Evolutionary conservation across 306 rosid genomes (phyloP).

Genomic region (Fragaria iinumae): DNA sequence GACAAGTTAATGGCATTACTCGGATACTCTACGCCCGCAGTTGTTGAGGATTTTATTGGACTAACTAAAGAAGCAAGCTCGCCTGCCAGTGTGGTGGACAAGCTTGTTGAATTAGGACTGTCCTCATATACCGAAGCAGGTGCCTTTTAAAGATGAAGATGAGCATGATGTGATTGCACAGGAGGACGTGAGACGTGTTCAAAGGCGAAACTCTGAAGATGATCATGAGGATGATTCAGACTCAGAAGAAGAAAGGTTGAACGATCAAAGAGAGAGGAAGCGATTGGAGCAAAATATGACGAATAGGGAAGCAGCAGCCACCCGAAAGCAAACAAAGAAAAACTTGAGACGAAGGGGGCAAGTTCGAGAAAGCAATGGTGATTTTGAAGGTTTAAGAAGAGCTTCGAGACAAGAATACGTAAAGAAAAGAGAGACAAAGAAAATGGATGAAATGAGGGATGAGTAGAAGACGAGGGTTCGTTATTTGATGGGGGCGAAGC

Average conservation of each 20-base stretch:
- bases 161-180: slow-evolving; percentile 49
- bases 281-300: slow-evolving; percentile 65
- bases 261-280: slow-evolving; percentile 80
- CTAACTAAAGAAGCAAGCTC: not conserved
- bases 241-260: slow-evolving; percentile 73
- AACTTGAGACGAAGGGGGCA: slow-evolving; percentile 58
- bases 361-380: slow-evolving; percentile 66
- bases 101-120: not conserved
- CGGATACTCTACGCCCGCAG: not conserved
- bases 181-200: slow-evolving; percentile 31
- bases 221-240: slow-evolving; percentile 26
- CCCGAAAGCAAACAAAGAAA: slow-evolving; percentile 65
- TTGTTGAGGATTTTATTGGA: not conserved
- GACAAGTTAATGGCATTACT: not conserved
- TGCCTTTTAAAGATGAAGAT: slow-evolving; percentile 46
- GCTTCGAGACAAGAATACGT: slow-evolving; percentile 78
- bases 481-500: slow-evolving; percentile 71
- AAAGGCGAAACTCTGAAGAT: slow-evolving; percentile 36
- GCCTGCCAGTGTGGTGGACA: not conserved
- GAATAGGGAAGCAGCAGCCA: slow-evolving; percentile 70
- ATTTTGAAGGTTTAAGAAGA: slow-evolving; percentile 50
- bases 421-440: slow-evolving; percentile 82
- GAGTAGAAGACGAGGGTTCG: slow-evolving; percentile 86
- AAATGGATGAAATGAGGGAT: slow-evolving; percentile 77
- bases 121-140: too few species aligned